Conservation (phyloP, 805 yeast species). For the Candida boleticola region DNA sequence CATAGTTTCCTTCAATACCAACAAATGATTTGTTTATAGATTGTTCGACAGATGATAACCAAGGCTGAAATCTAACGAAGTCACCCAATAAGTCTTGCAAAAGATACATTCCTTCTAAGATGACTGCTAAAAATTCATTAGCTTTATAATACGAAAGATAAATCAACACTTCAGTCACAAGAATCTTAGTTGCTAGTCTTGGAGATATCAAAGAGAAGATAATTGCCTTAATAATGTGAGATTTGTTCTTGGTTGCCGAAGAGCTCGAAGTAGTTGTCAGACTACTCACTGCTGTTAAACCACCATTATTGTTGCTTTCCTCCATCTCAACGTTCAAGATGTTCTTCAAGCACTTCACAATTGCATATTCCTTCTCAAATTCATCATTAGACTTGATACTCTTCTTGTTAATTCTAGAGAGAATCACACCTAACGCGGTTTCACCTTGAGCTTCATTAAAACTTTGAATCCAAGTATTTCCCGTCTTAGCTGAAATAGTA, state of each 20-base stretch:
- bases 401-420: constrained; percentile 37
- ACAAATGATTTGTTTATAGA: constrained; percentile 30
- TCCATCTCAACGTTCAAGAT: constrained; percentile 27
- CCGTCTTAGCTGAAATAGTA: constrained; percentile 16
- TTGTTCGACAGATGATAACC: constrained; percentile 37
- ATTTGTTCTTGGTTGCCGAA: constrained; percentile 19
- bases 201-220: constrained; percentile 40
- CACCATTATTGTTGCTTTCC: constrained; percentile 3
- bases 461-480: constrained; percentile 26
- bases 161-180: constrained; percentile 42
- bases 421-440: constrained; percentile 38
- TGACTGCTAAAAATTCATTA: constrained; percentile 21
- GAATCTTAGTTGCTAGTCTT: constrained; percentile 35
- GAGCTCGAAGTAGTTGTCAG: neutral
- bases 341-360: constrained; percentile 37
- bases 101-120: constrained; percentile 29
- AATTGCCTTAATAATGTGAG: constrained; percentile 35
- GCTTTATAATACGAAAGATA: constrained; percentile 29
- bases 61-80: constrained; percentile 37
- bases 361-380: constrained; percentile 37
- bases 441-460: constrained; percentile 45
- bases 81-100: constrained; percentile 38
- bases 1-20: constrained; percentile 5
- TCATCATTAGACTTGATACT: constrained; percentile 45
- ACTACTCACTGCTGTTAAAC: constrained; percentile 2